Conservation (phyloP, 495 filamentous ascomycete genomes). For the Xanthoparmelia taractica region DNA sequence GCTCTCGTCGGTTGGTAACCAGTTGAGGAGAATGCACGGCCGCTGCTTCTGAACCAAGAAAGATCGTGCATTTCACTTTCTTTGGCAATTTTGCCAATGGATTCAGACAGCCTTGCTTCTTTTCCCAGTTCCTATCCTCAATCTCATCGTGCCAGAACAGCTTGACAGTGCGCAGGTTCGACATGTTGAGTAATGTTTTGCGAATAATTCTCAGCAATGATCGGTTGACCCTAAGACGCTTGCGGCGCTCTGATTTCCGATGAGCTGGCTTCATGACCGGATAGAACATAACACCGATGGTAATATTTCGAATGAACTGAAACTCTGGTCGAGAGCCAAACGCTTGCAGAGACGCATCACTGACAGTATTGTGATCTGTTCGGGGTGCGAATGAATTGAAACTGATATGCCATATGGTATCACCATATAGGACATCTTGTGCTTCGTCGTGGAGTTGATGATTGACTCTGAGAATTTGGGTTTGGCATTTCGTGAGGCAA, state of each 20-base stretch:
- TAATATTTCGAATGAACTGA: too few species aligned
- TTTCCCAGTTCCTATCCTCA: background rate
- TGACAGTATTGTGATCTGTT: background rate
- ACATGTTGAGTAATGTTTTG: background rate
- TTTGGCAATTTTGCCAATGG: background rate
- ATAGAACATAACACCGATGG: background rate
- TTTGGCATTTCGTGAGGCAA: background rate
- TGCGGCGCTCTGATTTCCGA: background rate
- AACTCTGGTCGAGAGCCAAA: background rate
- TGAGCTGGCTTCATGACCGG: background rate
- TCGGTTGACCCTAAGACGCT: background rate
- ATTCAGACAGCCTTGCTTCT: background rate
- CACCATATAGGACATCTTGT: background rate
- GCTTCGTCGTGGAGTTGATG: slow-evolving; percentile 1
- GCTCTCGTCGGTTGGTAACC: background rate
- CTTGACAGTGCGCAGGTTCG: too few species aligned
- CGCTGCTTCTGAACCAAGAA: background rate
- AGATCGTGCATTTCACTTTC: background rate
- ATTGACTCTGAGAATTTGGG: slow-evolving; percentile 8
- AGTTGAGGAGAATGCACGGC: background rate
- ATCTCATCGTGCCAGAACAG: background rate
- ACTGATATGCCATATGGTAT: slow-evolving; percentile 7
- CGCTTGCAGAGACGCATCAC: background rate
- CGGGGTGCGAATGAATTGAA: background rate
- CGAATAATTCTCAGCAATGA: background rate